Evolutionary conservation across 805 yeast species (phyloP).

Genomic region (Metschnikowia kunwiensis): DNA sequence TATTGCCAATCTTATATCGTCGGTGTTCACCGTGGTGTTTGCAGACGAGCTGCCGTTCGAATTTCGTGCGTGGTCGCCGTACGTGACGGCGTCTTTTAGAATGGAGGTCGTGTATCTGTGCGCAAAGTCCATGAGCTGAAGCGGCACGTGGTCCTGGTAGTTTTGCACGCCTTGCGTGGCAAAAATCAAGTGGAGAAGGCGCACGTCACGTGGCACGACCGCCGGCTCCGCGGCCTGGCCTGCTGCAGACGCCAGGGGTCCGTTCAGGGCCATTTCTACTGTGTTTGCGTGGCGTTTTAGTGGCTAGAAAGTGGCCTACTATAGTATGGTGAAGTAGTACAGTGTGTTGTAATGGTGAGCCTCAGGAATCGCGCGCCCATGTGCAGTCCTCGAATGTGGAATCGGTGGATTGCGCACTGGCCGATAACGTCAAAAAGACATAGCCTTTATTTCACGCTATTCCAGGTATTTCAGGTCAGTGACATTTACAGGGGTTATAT

Average conservation of each 20-base stretch:
- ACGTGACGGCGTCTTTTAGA: constrained; percentile 82
- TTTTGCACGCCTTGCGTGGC: constrained; percentile 91
- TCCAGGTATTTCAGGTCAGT: too few species aligned
- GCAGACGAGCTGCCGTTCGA: constrained; percentile 26
- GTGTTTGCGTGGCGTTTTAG: too few species aligned
- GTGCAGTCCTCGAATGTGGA: too few species aligned
- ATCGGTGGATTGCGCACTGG: too few species aligned
- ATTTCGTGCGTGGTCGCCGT: constrained; percentile 74
- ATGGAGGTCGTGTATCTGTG: constrained; percentile 82
- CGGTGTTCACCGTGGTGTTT: constrained; percentile 60
- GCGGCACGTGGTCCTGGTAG: constrained; percentile 93
- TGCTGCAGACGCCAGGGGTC: constrained; percentile 7
- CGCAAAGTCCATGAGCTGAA: constrained; percentile 97
- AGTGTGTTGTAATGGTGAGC: too few species aligned
- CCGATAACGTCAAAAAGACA: too few species aligned
- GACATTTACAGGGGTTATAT: too few species aligned
- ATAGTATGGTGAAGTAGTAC: too few species aligned
- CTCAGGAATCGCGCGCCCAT: too few species aligned
- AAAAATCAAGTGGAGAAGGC: constrained; percentile 81
- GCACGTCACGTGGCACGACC: constrained; percentile 80
- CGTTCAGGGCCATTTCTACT: constrained; percentile 11
- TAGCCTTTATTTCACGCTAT: too few species aligned
- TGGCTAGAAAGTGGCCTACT: too few species aligned
- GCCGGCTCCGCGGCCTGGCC: constrained; percentile 17
- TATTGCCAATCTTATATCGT: constrained; percentile 88